Conservation (phyloP, 305 asterid genomes). For the Ilex paraguariensis region DNA sequence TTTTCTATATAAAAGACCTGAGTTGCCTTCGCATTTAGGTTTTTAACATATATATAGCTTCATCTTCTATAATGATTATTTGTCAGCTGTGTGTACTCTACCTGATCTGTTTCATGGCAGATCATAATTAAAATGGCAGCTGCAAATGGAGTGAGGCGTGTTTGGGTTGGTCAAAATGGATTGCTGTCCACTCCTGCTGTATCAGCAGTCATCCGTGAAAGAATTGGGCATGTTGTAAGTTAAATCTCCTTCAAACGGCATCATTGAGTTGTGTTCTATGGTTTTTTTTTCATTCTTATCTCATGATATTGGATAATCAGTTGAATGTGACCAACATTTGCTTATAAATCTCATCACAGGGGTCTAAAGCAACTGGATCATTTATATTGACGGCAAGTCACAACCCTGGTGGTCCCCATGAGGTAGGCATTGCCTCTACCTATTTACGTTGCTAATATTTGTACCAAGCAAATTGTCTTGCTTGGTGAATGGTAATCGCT, state of each 20-base stretch:
- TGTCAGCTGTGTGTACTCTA: conserved; percentile 4
- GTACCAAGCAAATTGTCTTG: background rate
- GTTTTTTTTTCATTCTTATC: background rate
- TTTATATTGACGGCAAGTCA: conserved; percentile 98
- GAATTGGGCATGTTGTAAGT: conserved; percentile 83
- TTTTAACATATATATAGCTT: conserved; percentile 2
- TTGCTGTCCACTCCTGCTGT: conserved; percentile 96
- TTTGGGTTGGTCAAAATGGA: conserved; percentile 97
- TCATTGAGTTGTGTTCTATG: background rate
- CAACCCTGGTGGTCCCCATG: conserved; percentile 97
- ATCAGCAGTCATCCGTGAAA: conserved; percentile 81
- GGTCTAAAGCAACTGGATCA: conserved; percentile 88
- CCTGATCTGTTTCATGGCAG: conserved; percentile 32
- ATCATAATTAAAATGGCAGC: conserved; percentile 94
- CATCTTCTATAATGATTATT: conserved; percentile 10
- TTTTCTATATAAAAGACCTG: background rate
- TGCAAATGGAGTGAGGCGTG: conserved; percentile 88
- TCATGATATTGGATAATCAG: background rate
- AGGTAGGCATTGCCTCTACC: conserved; percentile 42
- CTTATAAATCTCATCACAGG: conserved; percentile 34
- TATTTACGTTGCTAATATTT: background rate
- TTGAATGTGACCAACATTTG: background rate
- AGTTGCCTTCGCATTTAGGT: background rate
- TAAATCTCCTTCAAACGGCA: background rate
- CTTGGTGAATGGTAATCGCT: no score